Conservation (phyloP, 176 grass and related monocot genomes). For the Metroxylon sagu region DNA sequence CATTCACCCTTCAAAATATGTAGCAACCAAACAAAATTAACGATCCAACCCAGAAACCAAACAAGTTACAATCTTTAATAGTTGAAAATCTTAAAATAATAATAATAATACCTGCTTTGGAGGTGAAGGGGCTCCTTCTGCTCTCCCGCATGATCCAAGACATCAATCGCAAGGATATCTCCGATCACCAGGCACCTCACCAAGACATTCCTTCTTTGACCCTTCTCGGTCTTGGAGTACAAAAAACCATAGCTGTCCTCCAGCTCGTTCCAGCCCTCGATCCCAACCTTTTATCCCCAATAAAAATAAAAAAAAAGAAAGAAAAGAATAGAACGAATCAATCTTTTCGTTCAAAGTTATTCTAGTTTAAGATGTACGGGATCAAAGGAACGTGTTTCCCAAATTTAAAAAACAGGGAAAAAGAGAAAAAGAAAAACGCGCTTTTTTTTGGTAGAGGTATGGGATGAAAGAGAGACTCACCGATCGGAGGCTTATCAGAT, state of each 20-base stretch:
- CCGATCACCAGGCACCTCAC: constrained; percentile 65
- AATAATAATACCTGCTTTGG: constrained; percentile 51
- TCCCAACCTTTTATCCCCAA: constrained; percentile 46
- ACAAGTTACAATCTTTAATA: neutral
- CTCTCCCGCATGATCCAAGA: constrained; percentile 43
- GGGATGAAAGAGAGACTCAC: neutral
- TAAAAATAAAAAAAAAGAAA: neutral
- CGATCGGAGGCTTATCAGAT: constrained; percentile 29
- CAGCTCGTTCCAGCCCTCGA: constrained; percentile 72
- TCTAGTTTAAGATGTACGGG: too few relatives aligned
- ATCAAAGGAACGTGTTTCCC: too few relatives aligned
- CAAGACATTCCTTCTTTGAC: constrained; percentile 41
- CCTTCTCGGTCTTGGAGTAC: constrained; percentile 55
- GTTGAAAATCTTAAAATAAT: constrained; percentile 1
- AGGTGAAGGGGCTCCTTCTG: constrained; percentile 39
- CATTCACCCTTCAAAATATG: constrained; percentile 52
- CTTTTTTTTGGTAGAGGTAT: neutral
- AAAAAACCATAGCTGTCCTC: constrained; percentile 64
- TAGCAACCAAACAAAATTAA: neutral
- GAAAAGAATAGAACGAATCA: neutral
- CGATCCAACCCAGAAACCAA: neutral
- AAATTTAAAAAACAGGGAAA: neutral
- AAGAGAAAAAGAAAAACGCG: too few relatives aligned
- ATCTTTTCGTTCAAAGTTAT: too few relatives aligned
- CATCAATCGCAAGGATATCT: constrained; percentile 57